Base-by-base conservation (phyloP, 768 basidiomycete species). In the Xerocomellus amylosporus region DNA sequence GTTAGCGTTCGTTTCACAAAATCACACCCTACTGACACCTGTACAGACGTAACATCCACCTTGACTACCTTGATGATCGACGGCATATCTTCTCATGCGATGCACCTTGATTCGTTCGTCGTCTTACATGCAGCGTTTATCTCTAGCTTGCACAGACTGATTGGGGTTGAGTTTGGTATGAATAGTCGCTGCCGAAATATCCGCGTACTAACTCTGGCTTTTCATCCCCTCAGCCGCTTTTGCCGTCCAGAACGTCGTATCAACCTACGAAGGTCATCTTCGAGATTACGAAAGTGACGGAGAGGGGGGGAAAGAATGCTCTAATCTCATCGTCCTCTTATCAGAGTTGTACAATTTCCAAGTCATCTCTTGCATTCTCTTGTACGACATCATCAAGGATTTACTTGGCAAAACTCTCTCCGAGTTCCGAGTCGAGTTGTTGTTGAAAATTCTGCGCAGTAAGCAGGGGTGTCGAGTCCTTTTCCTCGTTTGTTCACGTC, bases 331-430 rank as follows among this genome's bases (percentile, higher is more conserved):
- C 39, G 83, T 91, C 1, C 80, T 98, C 22, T 73, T 98, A 20
- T 90, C 93, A 2, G 94, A 98, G 67, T 75, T 99, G 19, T 98
- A 98, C 76, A 98, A 98, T 67, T 94, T 98, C 66, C 90, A 93
- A 73, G 91, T 98, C 22, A 82, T 98, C 49, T 91, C 91, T 3
- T 92, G 86, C 53, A 74, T 87, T 12, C 78, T 98, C n/a, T 74
- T 98, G 44, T 98, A 93, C 71, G 97, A 98, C 65, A 69, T 98
- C 45, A 86, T 98, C 59, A 85, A 89, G 8, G 76, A 78, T 14
- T 78, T 98, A 43, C 75, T 98, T 44, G 73, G 79, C 1, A 74
- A 74, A 6, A 75, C 82, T 3, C 72, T 96, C 49, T 77, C 79
- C 0, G 96, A 98, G 69, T 83, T 89, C 54, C 80, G 83, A 31